Base-by-base conservation (phyloP, 495 filamentous ascomycete genomes). In the Pseudomonodictys pantanalensis region DNA sequence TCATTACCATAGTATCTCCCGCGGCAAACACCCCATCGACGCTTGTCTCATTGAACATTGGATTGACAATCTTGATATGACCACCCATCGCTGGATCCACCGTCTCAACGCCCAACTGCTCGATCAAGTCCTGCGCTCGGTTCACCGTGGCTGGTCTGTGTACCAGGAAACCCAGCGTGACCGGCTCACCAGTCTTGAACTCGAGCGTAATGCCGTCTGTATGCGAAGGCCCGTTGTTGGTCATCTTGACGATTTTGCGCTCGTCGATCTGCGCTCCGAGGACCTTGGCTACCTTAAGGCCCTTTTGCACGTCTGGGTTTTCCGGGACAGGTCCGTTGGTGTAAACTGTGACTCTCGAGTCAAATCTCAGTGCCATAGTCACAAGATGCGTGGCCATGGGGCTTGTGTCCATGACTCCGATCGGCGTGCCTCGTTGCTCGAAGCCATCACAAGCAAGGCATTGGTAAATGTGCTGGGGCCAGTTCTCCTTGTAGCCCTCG, bases 1-100 rank as follows among this genome's bases (percentile, higher is more conserved):
- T 54, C 61, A 54, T 17, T 1, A 47, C 38, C 61, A 59, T 55
- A 3, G 54, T 58, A 54, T 66, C 63, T 24, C 63, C 63, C 17
- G 58, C 63, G 0, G 58, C 63, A 48, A 66, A 62, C 18, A 62
- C 58, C 2, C 63, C 63, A 11, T 48, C 24, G 6, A 62, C 58
- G 52, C 48, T 66, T 22, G 63, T 66, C 46, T 47, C 45, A 24
- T 66, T 62, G 30, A 65, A 62, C 53, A 60, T 52, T 12, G 20
- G n/a, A 49, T 57, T 43, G 51, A 45, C 38, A 12, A 64, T 39
- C 15, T 23, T 32, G 18, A 64, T 44, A 54, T 58, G 39, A 24
- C 55, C 61, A n/a, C 60, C 60, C 48, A 48, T 53, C 18, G 17
- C 48, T 29, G 50, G 49, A 15, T 44, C 33, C 28, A 49, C 46